These are phyloP conservation scores for Trichosporon sp. DNA, from an alignment of 1,284 basidiomycete genomes.

Conservation along the genomic window DNA sequence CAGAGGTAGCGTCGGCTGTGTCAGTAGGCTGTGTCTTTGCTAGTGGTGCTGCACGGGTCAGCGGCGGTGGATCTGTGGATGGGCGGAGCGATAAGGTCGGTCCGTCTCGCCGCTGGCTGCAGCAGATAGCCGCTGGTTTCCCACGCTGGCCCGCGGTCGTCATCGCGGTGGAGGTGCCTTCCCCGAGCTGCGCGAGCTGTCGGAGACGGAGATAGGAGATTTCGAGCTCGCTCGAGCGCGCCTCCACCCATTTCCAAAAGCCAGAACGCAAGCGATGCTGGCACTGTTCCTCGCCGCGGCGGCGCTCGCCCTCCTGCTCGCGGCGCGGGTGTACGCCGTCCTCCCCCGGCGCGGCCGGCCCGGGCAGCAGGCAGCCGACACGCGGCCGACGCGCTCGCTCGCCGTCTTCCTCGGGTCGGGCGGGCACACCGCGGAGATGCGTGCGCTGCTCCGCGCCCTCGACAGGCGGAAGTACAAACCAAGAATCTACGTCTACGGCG, in stretches of 20 bases:
- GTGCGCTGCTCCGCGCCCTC: conserved; percentile 69
- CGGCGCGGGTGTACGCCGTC: neutral
- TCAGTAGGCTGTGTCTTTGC: neutral
- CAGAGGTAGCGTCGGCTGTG: too few species aligned
- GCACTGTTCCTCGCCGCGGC: neutral
- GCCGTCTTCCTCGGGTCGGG: conserved; percentile 67
- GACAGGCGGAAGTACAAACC: conserved; percentile 71
- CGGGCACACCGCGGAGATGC: conserved; percentile 88
- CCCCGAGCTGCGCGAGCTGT: neutral
- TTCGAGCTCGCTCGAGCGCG: neutral
- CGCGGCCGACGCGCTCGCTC: conserved; percentile 31
- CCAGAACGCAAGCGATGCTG: neutral
- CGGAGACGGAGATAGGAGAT: neutral
- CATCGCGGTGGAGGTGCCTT: neutral
- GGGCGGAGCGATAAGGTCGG: neutral
- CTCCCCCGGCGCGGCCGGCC: neutral
- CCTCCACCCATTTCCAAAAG: neutral
- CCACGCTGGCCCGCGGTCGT: neutral
- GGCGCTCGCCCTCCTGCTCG: neutral
- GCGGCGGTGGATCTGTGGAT: too few species aligned
- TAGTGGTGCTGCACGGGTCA: too few species aligned
- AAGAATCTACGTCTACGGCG: conserved; percentile 75
- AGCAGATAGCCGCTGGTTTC: neutral
- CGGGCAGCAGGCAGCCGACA: neutral
- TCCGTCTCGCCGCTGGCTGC: too few species aligned